Evolutionary conservation across 2,329 filamentous ascomycete species (phyloP).

Genomic region (Triangularia verruculosa): DNA sequence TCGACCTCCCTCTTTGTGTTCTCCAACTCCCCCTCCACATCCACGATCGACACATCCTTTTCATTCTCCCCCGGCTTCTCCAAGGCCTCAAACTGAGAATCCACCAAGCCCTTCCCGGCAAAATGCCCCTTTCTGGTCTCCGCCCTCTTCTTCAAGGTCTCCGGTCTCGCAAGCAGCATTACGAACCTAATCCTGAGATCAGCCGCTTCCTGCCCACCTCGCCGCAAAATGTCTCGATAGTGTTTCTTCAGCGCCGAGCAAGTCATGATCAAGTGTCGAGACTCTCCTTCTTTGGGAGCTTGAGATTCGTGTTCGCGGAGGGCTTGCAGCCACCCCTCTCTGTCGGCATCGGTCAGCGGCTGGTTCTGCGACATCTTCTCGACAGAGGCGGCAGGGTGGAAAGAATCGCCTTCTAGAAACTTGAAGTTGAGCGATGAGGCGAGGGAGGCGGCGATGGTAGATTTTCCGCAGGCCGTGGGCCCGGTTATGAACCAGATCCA

Average conservation of each 20-base stretch:
- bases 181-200: conserved; percentile 66
- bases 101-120: conserved; percentile 72
- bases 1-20: conserved; percentile 12
- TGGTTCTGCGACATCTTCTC: conserved; percentile 70
- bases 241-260: conserved; percentile 77
- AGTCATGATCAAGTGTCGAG: conserved; percentile 63
- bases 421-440: conserved; percentile 48
- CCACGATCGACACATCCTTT: conserved; percentile 52
- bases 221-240: conserved; percentile 67
- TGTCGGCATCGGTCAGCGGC: conserved; percentile 70
- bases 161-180: conserved; percentile 64
- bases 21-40: conserved; percentile 35
- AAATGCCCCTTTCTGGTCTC: conserved; percentile 64
- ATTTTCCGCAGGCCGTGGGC: conserved; percentile 60
- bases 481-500: conserved; percentile 62
- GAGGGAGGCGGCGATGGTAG: conserved; percentile 53
- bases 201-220: conserved; percentile 54
- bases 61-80: conserved; percentile 60
- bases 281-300: conserved; percentile 35
- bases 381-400: conserved; percentile 61
- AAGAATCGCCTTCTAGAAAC: conserved; percentile 63
- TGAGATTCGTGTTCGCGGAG: conserved; percentile 50
- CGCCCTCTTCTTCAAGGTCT: conserved; percentile 61
- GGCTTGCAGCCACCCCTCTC: conserved; percentile 72
- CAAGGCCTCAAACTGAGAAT: conserved; percentile 65